Evolutionary conservation across 2,329 filamentous ascomycete genomes (phyloP), one percentile per base, ranked within the genome.

Genomic region (Metarhizium robertsii): DNA sequence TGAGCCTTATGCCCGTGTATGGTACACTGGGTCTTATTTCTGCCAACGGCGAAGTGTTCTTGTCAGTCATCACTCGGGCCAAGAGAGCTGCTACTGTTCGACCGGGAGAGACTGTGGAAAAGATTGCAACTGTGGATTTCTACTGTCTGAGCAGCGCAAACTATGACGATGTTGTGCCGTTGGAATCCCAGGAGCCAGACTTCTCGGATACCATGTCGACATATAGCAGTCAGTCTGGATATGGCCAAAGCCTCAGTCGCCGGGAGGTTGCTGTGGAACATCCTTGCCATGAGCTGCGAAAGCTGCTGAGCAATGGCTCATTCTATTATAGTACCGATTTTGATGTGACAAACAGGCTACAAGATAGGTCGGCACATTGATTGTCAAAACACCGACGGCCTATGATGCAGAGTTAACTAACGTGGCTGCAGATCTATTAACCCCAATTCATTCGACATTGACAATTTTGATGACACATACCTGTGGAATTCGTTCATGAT

Each of bases 281-380:
- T 70, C 94, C 94, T 6, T 97, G 92, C 70, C 76, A 90, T 64
- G 89, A 94, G 49, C 72, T 99, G 57, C 92, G 92, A 71, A 97
- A 96, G 76, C 80, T 99, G 42, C 76, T 99, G 55, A 87, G 90
- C 66, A 92, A 95, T 69, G 92, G 92, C 30, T 95, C 88, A 34
- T 99, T 99, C 68, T 99, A 97, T 70, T 99, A 96, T 74, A 96
- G 91, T 67, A 90, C 90, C n/a, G 91, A 97, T 70, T 99, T 99
- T 69, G 92, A 99, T 68, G 77, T 99, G 51, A 99, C 94, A 3
- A 92, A 95, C 70, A 83, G 94, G 62, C 74, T 97, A 59, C 94
- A 99, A 71, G 88, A 96, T 66, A 85, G 92, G 81, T 90, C 61
- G 92, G 81, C 90, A 61, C 55, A 67, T 57, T 34, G 43, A 14